Evolutionary conservation across 148 eudicot species (phyloP).

Genomic region (Rhododendron kiyosumense): DNA sequence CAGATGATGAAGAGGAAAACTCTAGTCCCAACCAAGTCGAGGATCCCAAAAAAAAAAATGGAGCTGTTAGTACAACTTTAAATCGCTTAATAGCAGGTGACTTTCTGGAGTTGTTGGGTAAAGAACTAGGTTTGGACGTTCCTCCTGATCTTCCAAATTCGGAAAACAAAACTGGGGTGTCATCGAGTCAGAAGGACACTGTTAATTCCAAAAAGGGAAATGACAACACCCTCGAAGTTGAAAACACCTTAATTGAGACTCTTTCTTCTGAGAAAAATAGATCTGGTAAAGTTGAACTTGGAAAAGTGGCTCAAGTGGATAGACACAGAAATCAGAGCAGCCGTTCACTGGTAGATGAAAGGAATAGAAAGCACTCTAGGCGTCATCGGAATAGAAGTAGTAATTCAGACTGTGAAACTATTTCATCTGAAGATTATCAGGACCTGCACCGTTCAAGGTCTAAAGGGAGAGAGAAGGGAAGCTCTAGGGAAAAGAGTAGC

Average conservation of each 20-base stretch:
- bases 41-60: conserved; percentile 57
- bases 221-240: background rate
- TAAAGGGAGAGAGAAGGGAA: conserved; percentile 40
- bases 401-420: conserved; percentile 31
- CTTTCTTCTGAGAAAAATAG: conserved; percentile 5
- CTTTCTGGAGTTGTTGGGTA: conserved; percentile 89
- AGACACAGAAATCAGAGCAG: conserved; percentile 11
- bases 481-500: conserved; percentile 40
- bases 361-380: conserved; percentile 48
- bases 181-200: conserved; percentile 21
- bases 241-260: background rate
- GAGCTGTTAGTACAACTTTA: conserved; percentile 73
- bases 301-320: conserved; percentile 17
- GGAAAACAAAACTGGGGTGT: conserved; percentile 24
- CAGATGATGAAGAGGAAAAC: conserved; percentile 62
- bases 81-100: conserved; percentile 94
- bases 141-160: conserved; percentile 66
- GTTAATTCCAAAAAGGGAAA: conserved; percentile 15
- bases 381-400: conserved; percentile 35
- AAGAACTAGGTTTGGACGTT: conserved; percentile 89
- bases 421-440: conserved; percentile 40
- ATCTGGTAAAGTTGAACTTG: conserved; percentile 20
- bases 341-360: conserved; percentile 55
- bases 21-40: conserved; percentile 36
- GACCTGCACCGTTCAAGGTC: conserved; percentile 49